Conservation (phyloP, 2,329 filamentous ascomycete genomes). For the Colletotrichum tofieldiae region DNA sequence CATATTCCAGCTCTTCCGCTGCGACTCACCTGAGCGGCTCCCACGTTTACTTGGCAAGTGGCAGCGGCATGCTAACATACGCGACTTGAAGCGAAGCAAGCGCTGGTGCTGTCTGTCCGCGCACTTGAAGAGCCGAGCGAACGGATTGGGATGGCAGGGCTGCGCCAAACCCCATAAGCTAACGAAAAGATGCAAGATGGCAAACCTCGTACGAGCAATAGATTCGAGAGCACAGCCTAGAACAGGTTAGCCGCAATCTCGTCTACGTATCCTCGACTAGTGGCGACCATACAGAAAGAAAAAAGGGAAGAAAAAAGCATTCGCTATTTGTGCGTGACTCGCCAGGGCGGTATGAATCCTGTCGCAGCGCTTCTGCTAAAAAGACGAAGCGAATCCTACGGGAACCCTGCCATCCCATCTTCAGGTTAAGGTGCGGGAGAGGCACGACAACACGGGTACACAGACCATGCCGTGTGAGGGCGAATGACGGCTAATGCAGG, state of each 20-base stretch:
- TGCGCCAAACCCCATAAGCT: background rate
- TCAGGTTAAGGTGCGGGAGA: constrained; percentile 5
- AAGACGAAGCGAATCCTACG: background rate
- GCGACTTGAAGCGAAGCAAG: background rate
- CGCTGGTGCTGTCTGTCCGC: background rate
- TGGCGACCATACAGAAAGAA: background rate
- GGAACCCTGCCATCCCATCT: background rate
- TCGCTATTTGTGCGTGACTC: background rate
- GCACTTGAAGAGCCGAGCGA: background rate
- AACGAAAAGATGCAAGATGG: background rate
- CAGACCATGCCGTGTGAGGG: background rate
- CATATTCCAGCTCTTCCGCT: background rate
- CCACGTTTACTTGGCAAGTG: background rate
- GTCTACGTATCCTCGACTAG: background rate
- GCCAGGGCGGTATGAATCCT: background rate
- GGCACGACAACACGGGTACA: background rate
- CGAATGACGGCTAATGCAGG: constrained; percentile 33
- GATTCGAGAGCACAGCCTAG: background rate
- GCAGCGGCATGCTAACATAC: background rate
- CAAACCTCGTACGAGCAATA: constrained; percentile 10
- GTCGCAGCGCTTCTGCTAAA: background rate
- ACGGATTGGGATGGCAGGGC: background rate
- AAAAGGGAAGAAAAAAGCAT: background rate
- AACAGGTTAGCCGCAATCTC: background rate
- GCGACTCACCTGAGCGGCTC: background rate